Base-by-base conservation (phyloP, 2,329 filamentous ascomycete species). In the Domatiomyces globalis region DNA sequence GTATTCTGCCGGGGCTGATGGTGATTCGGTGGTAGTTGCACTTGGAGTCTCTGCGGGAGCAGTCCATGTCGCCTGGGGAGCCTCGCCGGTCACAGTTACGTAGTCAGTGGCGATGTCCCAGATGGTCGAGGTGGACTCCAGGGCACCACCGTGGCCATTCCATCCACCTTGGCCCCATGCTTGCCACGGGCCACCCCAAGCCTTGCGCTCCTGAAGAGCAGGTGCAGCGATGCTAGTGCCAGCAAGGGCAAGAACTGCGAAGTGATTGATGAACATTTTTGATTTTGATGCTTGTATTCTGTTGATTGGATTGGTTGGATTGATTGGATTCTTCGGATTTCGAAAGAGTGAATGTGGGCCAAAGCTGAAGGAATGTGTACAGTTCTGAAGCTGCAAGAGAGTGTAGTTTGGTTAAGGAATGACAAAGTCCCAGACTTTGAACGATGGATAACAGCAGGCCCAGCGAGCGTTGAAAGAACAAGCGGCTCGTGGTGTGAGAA, bases 211-310 rank as follows among this genome's bases (percentile, higher is more conserved):
- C 22, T 48, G 33, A 25, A 48, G 42, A 18, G 52, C 48, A 25
- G 65, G 65, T 45, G 63, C 59, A 15, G 61, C 65, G 52, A 66
- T 54, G 50, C 60, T 56, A 44, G 60, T 58, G 27, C 55, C 54
- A 47, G 57, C 60, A 46, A 66, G 49, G 36, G 63, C 59, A 46
- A 68, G 50, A 42, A 63, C 49, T 49, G 65, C 64, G 55, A 67
- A 42, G 39, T 53, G 52, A 50, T 58, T 56, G 51, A 57, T 43
- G 44, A 54, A 45, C 58, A 60, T 60, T 18, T 58, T 54, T 51
- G 45, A 44, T 25, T 25, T 25, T 25, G 22, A 25, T 25, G 22
- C 22, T 25, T 6, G 22, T 25, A 43, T 43, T 51, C 9, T 50
- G 2, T 19, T 46, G 22, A 45, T 27, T 45, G 53, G 20, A 12